These are phyloP conservation scores for Curvularia lunata DNA, from an alignment of 2,329 filamentous ascomycete genomes.

Conservation along the genomic window DNA sequence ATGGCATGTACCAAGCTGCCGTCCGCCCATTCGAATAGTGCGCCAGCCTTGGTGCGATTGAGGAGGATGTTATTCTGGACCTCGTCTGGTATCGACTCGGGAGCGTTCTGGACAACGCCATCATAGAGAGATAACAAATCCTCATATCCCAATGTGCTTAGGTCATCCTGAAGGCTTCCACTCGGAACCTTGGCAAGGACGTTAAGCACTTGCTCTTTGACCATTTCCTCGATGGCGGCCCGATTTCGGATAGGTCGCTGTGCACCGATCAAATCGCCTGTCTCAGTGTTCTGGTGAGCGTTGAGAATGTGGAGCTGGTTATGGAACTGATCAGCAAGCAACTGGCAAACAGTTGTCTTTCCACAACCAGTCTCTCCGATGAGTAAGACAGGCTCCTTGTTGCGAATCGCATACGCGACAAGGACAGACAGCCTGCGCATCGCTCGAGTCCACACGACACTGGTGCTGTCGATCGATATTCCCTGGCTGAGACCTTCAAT, in stretches of 20 bases:
- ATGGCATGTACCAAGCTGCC: slow-evolving; percentile 93
- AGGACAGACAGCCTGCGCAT: slow-evolving; percentile 92
- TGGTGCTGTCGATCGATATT: slow-evolving; percentile 18
- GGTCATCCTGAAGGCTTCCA: slow-evolving; percentile 15
- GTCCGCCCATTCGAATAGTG: slow-evolving; percentile 95
- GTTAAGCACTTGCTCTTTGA: slow-evolving; percentile 67
- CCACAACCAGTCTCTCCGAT: slow-evolving; percentile 97
- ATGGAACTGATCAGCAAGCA: slow-evolving; percentile 79
- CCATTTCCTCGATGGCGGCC: slow-evolving; percentile 69
- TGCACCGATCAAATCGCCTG: slow-evolving; percentile 94
- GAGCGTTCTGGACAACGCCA: slow-evolving; percentile 54
- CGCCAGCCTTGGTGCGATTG: slow-evolving; percentile 71
- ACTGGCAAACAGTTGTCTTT: slow-evolving; percentile 95
- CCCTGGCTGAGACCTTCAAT: slow-evolving; percentile 43
- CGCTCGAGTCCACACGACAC: slow-evolving; percentile 89
- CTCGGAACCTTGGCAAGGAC: slow-evolving; percentile 31
- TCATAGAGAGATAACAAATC: slow-evolving; percentile 67
- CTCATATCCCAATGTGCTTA: slow-evolving; percentile 32
- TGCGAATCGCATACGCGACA: slow-evolving; percentile 82
- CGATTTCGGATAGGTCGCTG: slow-evolving; percentile 91
- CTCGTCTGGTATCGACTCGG: slow-evolving; percentile 55
- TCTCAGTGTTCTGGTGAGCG: slow-evolving; percentile 97
- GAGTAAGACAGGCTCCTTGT: slow-evolving; percentile 91
- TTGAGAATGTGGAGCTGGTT: slow-evolving; percentile 89
- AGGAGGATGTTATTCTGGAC: slow-evolving; percentile 50